Evolutionary conservation across 129 eudicot genomes (phyloP).

Genomic region (Daucus carota): DH1_v3.0 NC_030381.2:45316001-45316500

Average conservation of each 20-base stretch:
- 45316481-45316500: too few species aligned
- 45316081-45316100: slow-evolving; percentile 5
- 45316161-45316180: slow-evolving; percentile 72
- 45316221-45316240: slow-evolving; percentile 35
- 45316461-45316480: too few species aligned
- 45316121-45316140: slow-evolving; percentile 67
- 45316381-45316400: too few species aligned
- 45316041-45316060: background rate
- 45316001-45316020: background rate
- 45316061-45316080: background rate
- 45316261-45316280: background rate
- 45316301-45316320: too few species aligned
- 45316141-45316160: slow-evolving; percentile 80
- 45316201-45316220: slow-evolving; percentile 47
- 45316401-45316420: too few species aligned
- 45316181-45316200: slow-evolving; percentile 67
- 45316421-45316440: too few species aligned
- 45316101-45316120: slow-evolving; percentile 27
- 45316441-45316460: too few species aligned
- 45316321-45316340: too few species aligned
- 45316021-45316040: background rate
- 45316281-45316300: background rate
- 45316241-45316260: slow-evolving; percentile 57
- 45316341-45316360: too few species aligned
- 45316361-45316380: too few species aligned